phyloP scores from a whole-genome alignment of 2,329 filamentous ascomycete genomes.

The Cordyceps pruinosa region DNA sequence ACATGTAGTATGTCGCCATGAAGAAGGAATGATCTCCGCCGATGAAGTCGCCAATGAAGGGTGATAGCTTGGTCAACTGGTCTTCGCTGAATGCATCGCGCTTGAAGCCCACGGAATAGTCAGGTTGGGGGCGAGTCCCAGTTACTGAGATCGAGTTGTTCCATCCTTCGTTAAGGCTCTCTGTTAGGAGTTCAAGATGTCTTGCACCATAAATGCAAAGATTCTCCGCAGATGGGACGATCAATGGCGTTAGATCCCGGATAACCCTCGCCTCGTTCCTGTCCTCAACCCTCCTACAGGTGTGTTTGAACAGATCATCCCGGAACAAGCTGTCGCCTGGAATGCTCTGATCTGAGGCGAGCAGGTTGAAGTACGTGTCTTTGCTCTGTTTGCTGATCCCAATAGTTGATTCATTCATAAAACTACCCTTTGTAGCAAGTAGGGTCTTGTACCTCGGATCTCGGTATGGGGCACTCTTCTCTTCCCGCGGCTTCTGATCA shows the following conservation, averaged over 20 bases:
- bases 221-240: not conserved
- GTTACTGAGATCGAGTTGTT: constrained; percentile 30
- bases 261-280: not conserved
- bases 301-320: not conserved
- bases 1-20: constrained; percentile 37
- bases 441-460: not conserved
- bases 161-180: constrained; percentile 36
- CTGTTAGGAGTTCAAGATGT: constrained; percentile 7
- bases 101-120: constrained; percentile 34
- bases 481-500: not conserved
- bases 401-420: not conserved
- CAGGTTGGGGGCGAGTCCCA: constrained; percentile 31
- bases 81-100: constrained; percentile 33
- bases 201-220: not conserved
- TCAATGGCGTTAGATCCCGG: not conserved
- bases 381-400: not conserved
- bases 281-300: not conserved
- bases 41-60: constrained; percentile 27
- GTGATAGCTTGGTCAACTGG: constrained; percentile 31
- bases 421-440: not conserved
- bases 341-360: not conserved
- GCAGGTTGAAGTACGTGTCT: not conserved
- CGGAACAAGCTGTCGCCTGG: not conserved
- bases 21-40: constrained; percentile 30
- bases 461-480: not conserved